Evolutionary conservation across 345 rosid species (phyloP).

Genomic region (Eucalyptus globulus): DNA sequence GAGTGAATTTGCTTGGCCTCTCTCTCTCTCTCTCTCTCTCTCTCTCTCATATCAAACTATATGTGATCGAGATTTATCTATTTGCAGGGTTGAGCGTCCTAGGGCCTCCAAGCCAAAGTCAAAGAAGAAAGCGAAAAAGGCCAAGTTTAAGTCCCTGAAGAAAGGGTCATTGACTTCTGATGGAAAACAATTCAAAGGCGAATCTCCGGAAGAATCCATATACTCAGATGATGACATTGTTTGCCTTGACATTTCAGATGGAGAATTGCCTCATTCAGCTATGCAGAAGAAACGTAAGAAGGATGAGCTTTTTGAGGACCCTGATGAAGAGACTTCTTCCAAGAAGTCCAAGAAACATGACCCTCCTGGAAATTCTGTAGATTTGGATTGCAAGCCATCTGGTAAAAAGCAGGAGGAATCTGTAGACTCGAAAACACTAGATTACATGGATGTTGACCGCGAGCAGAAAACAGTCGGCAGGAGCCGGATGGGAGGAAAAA

Average conservation of each 20-base stretch:
- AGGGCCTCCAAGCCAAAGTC: slow-evolving; percentile 50
- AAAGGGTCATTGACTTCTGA: slow-evolving; percentile 73
- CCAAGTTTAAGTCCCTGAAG: slow-evolving; percentile 87
- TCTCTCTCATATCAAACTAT: neutral
- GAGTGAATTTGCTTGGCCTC: neutral
- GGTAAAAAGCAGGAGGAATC: slow-evolving; percentile 31
- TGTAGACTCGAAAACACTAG: slow-evolving; percentile 15
- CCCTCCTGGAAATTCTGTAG: slow-evolving; percentile 16
- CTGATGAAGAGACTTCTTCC: slow-evolving; percentile 37
- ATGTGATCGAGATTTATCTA: neutral
- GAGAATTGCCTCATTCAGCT: slow-evolving; percentile 26
- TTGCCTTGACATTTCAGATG: slow-evolving; percentile 43
- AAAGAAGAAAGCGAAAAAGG: slow-evolving; percentile 87
- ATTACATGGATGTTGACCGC: slow-evolving; percentile 26
- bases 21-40: neutral
- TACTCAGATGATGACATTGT: slow-evolving; percentile 11
- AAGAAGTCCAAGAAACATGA: slow-evolving; percentile 72
- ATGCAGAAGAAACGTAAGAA: slow-evolving; percentile 55
- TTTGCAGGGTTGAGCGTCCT: slow-evolving; percentile 46
- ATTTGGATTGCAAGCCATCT: slow-evolving; percentile 22
- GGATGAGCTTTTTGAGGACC: slow-evolving; percentile 23
- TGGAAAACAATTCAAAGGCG: slow-evolving; percentile 40
- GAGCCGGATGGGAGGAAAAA: slow-evolving; percentile 72
- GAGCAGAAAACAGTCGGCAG: slow-evolving; percentile 56
- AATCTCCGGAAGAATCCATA: slow-evolving; percentile 25